Evolutionary conservation across 768 basidiomycete species (phyloP).

Genomic region (Amanita rimosa): DNA sequence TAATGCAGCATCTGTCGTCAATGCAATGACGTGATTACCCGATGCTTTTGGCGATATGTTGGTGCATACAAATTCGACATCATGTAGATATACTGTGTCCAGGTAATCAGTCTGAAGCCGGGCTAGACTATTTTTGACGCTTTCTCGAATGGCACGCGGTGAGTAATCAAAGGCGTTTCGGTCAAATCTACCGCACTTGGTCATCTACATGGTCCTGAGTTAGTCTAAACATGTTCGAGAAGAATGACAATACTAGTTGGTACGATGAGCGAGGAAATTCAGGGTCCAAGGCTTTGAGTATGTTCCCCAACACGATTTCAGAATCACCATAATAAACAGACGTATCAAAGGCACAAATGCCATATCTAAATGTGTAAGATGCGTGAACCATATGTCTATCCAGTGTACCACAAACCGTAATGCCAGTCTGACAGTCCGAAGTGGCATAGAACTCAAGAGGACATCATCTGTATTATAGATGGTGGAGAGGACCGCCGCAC

Average conservation of each 20-base stretch:
- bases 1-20: constrained; percentile 36
- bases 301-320: constrained; percentile 64
- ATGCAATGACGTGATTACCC: constrained; percentile 47
- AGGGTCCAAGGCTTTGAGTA: constrained; percentile 40
- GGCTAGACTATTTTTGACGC: constrained; percentile 53
- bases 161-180: constrained; percentile 61
- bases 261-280: constrained; percentile 78
- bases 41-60: constrained; percentile 33
- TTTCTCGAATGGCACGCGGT: constrained; percentile 50
- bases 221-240: neutral
- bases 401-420: constrained; percentile 40
- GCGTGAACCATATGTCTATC: constrained; percentile 5
- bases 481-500: constrained; percentile 59
- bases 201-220: constrained; percentile 39
- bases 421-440: constrained; percentile 63
- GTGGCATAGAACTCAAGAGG: constrained; percentile 41
- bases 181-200: constrained; percentile 80
- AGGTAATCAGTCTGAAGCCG: constrained; percentile 70
- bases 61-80: constrained; percentile 68
- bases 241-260: constrained; percentile 39
- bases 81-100: constrained; percentile 76
- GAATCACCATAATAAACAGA: constrained; percentile 73
- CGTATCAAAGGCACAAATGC: constrained; percentile 75
- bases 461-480: constrained; percentile 55
- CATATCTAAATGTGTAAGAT: constrained; percentile 41